Conservation (phyloP, 495 filamentous ascomycete genomes). For the Elasticomyces elasticus region DNA sequence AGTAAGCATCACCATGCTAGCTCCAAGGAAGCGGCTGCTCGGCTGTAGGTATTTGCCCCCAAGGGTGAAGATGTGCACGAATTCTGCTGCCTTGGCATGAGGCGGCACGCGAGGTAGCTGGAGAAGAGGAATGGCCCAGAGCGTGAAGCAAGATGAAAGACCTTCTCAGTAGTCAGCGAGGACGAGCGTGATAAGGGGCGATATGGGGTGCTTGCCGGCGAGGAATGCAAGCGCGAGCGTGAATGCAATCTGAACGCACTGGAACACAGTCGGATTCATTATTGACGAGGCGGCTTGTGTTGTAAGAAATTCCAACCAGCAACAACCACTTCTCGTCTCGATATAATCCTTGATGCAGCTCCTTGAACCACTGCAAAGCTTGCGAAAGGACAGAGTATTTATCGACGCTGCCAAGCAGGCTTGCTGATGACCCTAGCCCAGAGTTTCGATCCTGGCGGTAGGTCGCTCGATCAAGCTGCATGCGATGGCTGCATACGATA, state of each 20-base stretch:
- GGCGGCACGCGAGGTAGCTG: not conserved
- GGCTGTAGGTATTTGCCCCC: slow-evolving; percentile 2
- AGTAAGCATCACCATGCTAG: not conserved
- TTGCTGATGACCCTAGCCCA: too few relatives aligned
- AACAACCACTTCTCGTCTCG: too few relatives aligned
- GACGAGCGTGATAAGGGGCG: not conserved
- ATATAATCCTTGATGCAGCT: too few relatives aligned
- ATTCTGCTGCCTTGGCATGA: not conserved
- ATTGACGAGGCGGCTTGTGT: not conserved
- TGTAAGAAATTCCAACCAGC: too few relatives aligned
- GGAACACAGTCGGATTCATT: not conserved
- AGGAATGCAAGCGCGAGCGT: not conserved
- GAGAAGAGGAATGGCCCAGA: slow-evolving; percentile 6
- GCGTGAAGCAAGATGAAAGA: not conserved
- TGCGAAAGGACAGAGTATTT: too few relatives aligned
- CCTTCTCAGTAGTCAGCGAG: slow-evolving; percentile 1
- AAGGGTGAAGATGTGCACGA: not conserved
- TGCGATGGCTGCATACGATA: too few relatives aligned
- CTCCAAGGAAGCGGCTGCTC: not conserved
- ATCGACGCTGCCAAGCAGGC: too few relatives aligned
- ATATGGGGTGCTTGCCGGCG: not conserved
- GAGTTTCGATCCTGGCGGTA: too few relatives aligned
- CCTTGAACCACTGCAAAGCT: too few relatives aligned
- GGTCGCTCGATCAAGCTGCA: too few relatives aligned
- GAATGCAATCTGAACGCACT: not conserved